Evolutionary conservation across 371 early-diverging fungal genomes (phyloP).

Genomic region (Lichtheimia hyalospora): DNA sequence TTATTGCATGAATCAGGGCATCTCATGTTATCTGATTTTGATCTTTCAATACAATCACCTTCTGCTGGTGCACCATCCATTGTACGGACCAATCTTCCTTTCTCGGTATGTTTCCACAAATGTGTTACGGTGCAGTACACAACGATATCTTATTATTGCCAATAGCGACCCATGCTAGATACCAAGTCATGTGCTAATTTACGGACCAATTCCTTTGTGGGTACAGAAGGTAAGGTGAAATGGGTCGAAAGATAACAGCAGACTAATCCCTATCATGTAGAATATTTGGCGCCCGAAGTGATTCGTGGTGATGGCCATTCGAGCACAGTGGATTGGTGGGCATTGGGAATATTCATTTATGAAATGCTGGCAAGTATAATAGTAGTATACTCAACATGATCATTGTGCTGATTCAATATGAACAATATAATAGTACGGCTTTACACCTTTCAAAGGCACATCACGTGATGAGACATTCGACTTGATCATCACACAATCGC

Average conservation of each 20-base stretch:
- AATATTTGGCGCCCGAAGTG: slow-evolving; percentile 96
- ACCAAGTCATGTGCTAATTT: slow-evolving; percentile 85
- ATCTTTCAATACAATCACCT: slow-evolving; percentile 85
- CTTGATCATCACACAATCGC: background rate
- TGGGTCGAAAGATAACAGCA: slow-evolving; percentile 75
- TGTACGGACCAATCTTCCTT: slow-evolving; percentile 62
- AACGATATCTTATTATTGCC: background rate
- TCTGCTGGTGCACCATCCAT: slow-evolving; percentile 75
- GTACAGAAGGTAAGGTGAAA: slow-evolving; percentile 76
- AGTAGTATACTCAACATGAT: slow-evolving; percentile 56
- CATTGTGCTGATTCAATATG: slow-evolving; percentile 43
- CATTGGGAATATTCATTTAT: slow-evolving; percentile 91
- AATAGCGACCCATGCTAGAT: slow-evolving; percentile 66
- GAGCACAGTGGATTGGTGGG: slow-evolving; percentile 98
- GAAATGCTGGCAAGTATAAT: slow-evolving; percentile 88
- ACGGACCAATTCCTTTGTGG: slow-evolving; percentile 96
- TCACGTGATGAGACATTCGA: slow-evolving; percentile 83
- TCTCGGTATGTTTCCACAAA: slow-evolving; percentile 26
- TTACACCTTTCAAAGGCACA: slow-evolving; percentile 92
- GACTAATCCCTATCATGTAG: slow-evolving; percentile 39
- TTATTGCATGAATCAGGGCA: slow-evolving; percentile 91
- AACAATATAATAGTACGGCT: slow-evolving; percentile 54
- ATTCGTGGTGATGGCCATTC: slow-evolving; percentile 91
- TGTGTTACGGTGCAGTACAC: background rate
- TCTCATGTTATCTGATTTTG: slow-evolving; percentile 96